Base-by-base conservation (phyloP, 1,284 basidiomycete species). In the Trametes pubescens region DNA sequence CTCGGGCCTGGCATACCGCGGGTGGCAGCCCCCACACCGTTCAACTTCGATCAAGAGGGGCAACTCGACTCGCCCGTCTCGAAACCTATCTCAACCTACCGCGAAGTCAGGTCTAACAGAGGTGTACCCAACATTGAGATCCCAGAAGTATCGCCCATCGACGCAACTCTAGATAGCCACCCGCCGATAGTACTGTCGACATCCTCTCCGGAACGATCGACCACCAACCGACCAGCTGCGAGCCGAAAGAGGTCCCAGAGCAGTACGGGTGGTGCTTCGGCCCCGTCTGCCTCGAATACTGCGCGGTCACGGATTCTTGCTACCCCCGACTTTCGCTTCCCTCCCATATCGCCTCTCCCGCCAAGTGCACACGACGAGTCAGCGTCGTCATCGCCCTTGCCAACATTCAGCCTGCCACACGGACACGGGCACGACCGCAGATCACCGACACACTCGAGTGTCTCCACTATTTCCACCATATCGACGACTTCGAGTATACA, bases 171-270 rank as follows among this genome's bases (percentile, higher is more conserved):
- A 2, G 68, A 71, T 5, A 62, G 62, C 10, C 62, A 70, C 16
- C 71, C 73, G 18, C 73, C 74, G 0, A 71, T 71, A 2, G 59
- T 71, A 11, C 55, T 71, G 2, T 71, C 66, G 18, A 62, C 71
- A 22, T 75, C 75, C 4, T 72, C 74, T 8, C 73, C 77, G 10
- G 73, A 77, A 16, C 59, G 61, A 14, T 37, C 65, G 10, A 57
- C 67, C 4, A 40, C 66, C 9, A 60, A 62, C 4, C 67, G 70
- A 21, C 76, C 74, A 6, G 54, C 66, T 11, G 56, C 76, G 14
- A 73, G 62, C 51, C 78, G 82, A 26, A 80, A 82, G 68, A 77
- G 82, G 26, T 83, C 83, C 0, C 77, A 81, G 65, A 84, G 82
- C 63, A 81, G 69, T 63, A 77, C 76, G 32, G 75, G 80, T 46